Base-by-base conservation (phyloP, 1,284 basidiomycete species). In the Chiua sp. region DNA sequence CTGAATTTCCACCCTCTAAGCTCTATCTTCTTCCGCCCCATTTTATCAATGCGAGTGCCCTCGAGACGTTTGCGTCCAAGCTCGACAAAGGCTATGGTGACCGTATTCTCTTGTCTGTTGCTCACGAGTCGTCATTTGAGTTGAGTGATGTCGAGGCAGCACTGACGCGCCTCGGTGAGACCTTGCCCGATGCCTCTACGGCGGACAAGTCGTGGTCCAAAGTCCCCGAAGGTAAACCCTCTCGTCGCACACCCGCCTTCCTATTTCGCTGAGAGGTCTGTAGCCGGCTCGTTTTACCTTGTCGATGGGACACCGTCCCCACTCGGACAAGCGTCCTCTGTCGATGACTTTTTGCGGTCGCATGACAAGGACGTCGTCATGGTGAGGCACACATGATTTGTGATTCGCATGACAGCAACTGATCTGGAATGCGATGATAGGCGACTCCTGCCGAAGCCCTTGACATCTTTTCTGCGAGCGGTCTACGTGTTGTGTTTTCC, bases 11-110 rank as follows among this genome's bases (percentile, higher is more conserved):
- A 2, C 57, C 49, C 16, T 39, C 68, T 4, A 71, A 59, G 58
- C n/a, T 59, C 20, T 75, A 67, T 55, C 59, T 75, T 7, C 64
- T 75, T 18, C 37, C 61, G 26, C 66, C 68, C 1, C 39, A 28
- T 30, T 62, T 69, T 7, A 37, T 73, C 37, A 51, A 60, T 2
- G 6, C 18, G 12, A n/a, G 15, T n/a, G 59, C 55, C 7, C 62
- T 75, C 28, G 53, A 55, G 23, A 32, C 49, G 1, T 71, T 72
- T 10, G 39, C 59, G 3, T 63, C 61, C 6, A 70, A 58, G 39
- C 67, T 75, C 35, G 66, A 71, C 13, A 75, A 63, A 23, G 72
- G 74, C n/a, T 65, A 67, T 47, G 72, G 61, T 4, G 72, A 74
- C 50, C 72, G 60, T 46, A 55, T 75, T 16, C 37, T 72, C 8